Evolutionary conservation across 1,284 basidiomycete genomes (phyloP), one percentile per base, ranked within the genome.

Genomic region (Rugosomyces carneus): DNA sequence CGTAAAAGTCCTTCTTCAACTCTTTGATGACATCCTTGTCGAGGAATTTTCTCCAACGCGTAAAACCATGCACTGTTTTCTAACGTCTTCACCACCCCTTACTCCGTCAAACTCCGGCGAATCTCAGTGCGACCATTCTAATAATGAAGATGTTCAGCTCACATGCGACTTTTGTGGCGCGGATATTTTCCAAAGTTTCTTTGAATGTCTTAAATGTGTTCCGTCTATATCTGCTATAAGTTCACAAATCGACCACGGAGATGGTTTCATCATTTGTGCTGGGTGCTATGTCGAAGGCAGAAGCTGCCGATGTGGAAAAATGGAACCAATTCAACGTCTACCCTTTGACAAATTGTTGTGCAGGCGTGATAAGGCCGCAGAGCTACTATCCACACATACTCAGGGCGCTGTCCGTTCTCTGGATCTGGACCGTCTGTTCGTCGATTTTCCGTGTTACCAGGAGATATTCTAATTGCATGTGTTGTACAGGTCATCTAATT

Each of bases 141-240:
- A n/a, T n/a, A n/a, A 39, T 1, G 57, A 57, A 15, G 54, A 55
- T 37, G 16, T 44, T 20, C 56, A 56, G 26, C 59, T 79, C n/a
- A 61, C 62, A 1, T 89, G 87, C 57, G 85, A 89, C 59, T 88
- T 84, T 59, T 89, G 86, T 54, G 80, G 78, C 10, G 75, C 74
- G 1, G 86, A 89, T 55, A 76, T 89, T 47, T 89, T 89, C 54
- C 80, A 86, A 53, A 81, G 81, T 50, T 88, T 81, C 58, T 84
- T 89, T 52, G 80, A 84, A 57, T 89, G 86, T 56, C 54, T 58
- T 5, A 45, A 54, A 0, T 83, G 82, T 53, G 52, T 60, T 13
- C 44, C 44, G 20, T 54, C 51, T 11, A 40, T 59, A 15, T 27
- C 13, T 15, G 19, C 43, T 19, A 23, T 19, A 7, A 10, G 16